Evolutionary conservation across 2,329 filamentous ascomycete genomes (phyloP), one percentile per base, ranked within the genome.

Genomic region (Ophiocordyceps camponoti-rufipedis): DNA sequence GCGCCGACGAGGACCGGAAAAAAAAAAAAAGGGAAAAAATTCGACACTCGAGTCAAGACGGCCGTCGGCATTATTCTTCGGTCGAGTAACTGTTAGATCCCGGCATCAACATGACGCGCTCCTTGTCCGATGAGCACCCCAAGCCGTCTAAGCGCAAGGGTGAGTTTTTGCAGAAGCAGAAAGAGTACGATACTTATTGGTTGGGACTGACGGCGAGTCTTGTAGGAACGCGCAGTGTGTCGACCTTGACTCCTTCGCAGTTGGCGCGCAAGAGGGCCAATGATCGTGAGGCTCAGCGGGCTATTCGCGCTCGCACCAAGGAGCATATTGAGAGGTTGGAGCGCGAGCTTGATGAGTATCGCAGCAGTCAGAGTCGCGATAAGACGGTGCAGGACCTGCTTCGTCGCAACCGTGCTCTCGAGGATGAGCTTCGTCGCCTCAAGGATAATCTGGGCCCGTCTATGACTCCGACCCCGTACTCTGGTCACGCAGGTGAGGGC

Each of bases 221-320:
- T 23, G 23, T 23, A 23, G 74, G 73, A 43, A 74, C 82, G 48
- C 77, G 86, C 52, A 87, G 84, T 51, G 87, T 94, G 46, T 85
- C 86, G 51, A 89, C 84, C 56, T 71, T 94, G 58, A 93, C 85
- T 11, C 83, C 86, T 6, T 83, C 88, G 49, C 88, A 94, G 63
- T 74, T 94, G 48, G 85, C 82, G 29, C 83, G 87, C 62, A 95
- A 94, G 68, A 74, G 88, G 51, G 85, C 85, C 56, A 94, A 94
- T 66, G 87, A 94, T 60, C 77, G 87, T 49, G 85, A 94, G 62
- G 87, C 87, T 40, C 87, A 94, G 64, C 75, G 87, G 44, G 85
- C 84, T 40, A 94, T 94, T 51, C 73, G 87, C 44, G 84, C 87
- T 60, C 75, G 87, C 54, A 94, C 87, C 38, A 89, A 87, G 66